Evolutionary conservation across 345 rosid species (phyloP), one percentile per base, ranked within the genome.

Genomic region (Eutrema yunnanense): DNA sequence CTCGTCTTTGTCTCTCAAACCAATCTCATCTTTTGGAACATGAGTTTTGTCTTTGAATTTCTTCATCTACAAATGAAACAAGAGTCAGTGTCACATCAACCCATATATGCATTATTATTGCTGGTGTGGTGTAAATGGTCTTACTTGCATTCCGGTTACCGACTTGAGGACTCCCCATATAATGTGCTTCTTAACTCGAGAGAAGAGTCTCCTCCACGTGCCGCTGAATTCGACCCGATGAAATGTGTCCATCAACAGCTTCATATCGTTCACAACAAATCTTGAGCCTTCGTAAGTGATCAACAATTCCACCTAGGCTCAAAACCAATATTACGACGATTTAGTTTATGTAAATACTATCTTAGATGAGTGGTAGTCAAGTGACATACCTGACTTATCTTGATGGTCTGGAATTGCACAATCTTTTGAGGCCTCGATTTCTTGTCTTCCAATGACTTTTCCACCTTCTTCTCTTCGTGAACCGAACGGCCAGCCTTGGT

Each of bases 141-240:
- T 72, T 85, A 89, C 99, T 88, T 95, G 98, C 99, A 95, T 88
- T 62, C 98, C 99, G 0, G 98, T 90, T 55, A 95, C 96, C 11
- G 97, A 95, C 86, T 95, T 95, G 26, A 95, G 83, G 62, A 94
- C 97, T 71, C 96, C 99, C 98, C 98, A 92, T 64, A 92, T 92
- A 3, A 95, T 90, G 67, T 92, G 98, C 76, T 95, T 95, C 84
- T 95, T 95, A 49, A 95, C 98, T 71, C 98, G 83, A 47, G 99
- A 92, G 84, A 92, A 92, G 51, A 95, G 81, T 81, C 91, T 86
- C 82, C 98, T 92, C 99, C 99, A 92, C 33, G 96, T 92, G 33
- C 99, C 98, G 43, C 87, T 85, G 82, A 95, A 90, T 77, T 87
- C 98, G 14, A 67, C 90, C 7, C 92, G 90, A 56, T 90, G 94